Base-by-base conservation (phyloP, 805 yeast genomes). In the Teunomyces panamensis region DNA sequence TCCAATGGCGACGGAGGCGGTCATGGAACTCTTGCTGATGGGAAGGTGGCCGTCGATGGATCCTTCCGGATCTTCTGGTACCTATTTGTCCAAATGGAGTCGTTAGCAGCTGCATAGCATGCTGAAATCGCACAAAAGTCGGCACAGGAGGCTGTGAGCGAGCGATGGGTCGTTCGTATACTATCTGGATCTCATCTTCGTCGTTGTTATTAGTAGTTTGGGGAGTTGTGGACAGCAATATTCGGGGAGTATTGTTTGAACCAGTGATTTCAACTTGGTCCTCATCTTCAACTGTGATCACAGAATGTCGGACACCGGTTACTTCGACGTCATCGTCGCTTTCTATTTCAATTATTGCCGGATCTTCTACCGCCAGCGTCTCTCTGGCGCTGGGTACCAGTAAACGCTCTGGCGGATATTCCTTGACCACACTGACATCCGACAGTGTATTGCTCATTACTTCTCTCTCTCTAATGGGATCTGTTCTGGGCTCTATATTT, bases 121-220 rank as follows among this genome's bases (percentile, higher is more conserved):
- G 43, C 26, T 39, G 43, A 11, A 39, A 39, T 9, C 30, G 30
- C 11, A 14, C 30, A 27, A 39, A 39, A 26, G 29, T 24, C 13
- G 41, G 28, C 13, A 36, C 28, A 5, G 28, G 48, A 9, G 45
- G 24, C 16, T 30, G 42, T 14, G 49, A 47, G 5, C 51, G 27
- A 3, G 43, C 47, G 10, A 54, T 41, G 10, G 63, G 59, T 11
- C 63, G 48, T 41, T 60, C 65, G 42, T 60, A 56, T 11, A 62
- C 35, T 16, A 63, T 56, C 49, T 59, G 52, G 9, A 63, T 48
- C 17, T 61, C 66, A 41, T 59, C 57, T 9, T 43, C 47, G 16
- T 39, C 48, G 10, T 33, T 20, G 6, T 20, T 20, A 20, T 20
- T 20, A 3, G 20, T 17, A 17, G 20, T 17, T 17, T 17, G 20